These are phyloP conservation scores for Pichia rugopelliculosa DNA, from an alignment of 805 yeast species.

Conservation along the genomic window DNA sequence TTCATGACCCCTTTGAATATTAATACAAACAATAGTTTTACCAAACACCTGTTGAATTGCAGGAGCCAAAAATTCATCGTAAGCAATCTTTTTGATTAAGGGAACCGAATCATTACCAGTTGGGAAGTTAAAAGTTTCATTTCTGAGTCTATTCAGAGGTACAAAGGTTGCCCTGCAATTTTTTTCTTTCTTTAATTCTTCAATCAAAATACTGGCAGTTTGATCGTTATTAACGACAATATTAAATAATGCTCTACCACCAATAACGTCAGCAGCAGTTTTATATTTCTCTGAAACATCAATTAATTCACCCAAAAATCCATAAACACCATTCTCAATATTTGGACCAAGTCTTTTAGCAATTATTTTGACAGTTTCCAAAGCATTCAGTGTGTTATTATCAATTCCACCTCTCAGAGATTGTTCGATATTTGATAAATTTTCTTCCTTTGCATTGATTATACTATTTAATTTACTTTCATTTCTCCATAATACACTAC, in stretches of 20 bases:
- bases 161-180: slow-evolving; percentile 87
- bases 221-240: slow-evolving; percentile 84
- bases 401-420: slow-evolving; percentile 68
- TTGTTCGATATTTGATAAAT: slow-evolving; percentile 46
- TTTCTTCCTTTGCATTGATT: slow-evolving; percentile 45
- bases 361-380: slow-evolving; percentile 61
- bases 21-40: slow-evolving; percentile 66
- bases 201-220: slow-evolving; percentile 75
- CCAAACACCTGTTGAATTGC: slow-evolving; percentile 82
- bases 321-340: slow-evolving; percentile 48
- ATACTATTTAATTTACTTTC: slow-evolving; percentile 60
- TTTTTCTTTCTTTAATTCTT: slow-evolving; percentile 58
- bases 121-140: slow-evolving; percentile 46
- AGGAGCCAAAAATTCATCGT: slow-evolving; percentile 44
- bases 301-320: slow-evolving; percentile 80
- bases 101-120: slow-evolving; percentile 65
- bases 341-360: slow-evolving; percentile 49
- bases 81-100: slow-evolving; percentile 64
- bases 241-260: slow-evolving; percentile 80
- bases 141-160: slow-evolving; percentile 68
- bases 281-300: slow-evolving; percentile 75
- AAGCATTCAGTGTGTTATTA: slow-evolving; percentile 59
- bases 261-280: slow-evolving; percentile 81
- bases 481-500: slow-evolving; percentile 73
- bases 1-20: slow-evolving; percentile 60